Conservation (phyloP, 148 eudicot species). For the Polygonum aviculare region DNA sequence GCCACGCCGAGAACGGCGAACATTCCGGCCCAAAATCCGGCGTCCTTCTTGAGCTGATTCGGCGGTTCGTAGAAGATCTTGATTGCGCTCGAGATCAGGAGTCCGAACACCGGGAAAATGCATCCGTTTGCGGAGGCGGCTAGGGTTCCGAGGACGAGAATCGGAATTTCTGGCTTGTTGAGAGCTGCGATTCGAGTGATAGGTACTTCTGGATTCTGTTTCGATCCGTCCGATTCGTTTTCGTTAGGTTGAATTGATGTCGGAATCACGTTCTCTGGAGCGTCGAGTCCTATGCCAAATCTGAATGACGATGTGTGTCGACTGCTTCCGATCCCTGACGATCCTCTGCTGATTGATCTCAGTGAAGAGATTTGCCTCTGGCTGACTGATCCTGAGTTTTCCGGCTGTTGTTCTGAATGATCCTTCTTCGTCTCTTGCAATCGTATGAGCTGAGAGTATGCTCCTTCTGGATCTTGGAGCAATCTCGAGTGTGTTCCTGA, state of each 20-base stretch:
- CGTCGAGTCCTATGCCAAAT: slow-evolving; percentile 30
- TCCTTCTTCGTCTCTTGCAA: slow-evolving; percentile 49
- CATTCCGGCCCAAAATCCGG: slow-evolving; percentile 24
- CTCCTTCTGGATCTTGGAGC: slow-evolving; percentile 68
- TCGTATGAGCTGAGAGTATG: slow-evolving; percentile 68
- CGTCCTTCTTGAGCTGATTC: slow-evolving; percentile 16
- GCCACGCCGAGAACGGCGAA: slow-evolving; percentile 21
- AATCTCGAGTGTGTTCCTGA: slow-evolving; percentile 59
- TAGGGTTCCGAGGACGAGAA: slow-evolving; percentile 19
- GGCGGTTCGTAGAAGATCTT: slow-evolving; percentile 24
- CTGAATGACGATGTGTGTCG: slow-evolving; percentile 25
- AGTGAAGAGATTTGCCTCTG: slow-evolving; percentile 27
- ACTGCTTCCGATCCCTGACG: slow-evolving; percentile 34
- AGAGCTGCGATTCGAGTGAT: slow-evolving; percentile 23
- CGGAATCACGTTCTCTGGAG: slow-evolving; percentile 4
- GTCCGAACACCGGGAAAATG: slow-evolving; percentile 20
- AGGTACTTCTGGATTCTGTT: slow-evolving; percentile 13
- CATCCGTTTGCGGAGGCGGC: slow-evolving; percentile 21
- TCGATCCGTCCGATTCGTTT: slow-evolving; percentile 10
- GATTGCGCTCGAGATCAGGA: slow-evolving; percentile 20
- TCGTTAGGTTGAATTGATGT: not conserved
- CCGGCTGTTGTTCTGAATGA: slow-evolving; percentile 9
- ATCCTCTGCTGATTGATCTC: slow-evolving; percentile 43
- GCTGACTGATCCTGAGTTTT: slow-evolving; percentile 16
- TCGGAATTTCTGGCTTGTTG: slow-evolving; percentile 30